phyloP scores from a whole-genome alignment of 1,284 basidiomycete genomes.

The Pascua sp. region DNA sequence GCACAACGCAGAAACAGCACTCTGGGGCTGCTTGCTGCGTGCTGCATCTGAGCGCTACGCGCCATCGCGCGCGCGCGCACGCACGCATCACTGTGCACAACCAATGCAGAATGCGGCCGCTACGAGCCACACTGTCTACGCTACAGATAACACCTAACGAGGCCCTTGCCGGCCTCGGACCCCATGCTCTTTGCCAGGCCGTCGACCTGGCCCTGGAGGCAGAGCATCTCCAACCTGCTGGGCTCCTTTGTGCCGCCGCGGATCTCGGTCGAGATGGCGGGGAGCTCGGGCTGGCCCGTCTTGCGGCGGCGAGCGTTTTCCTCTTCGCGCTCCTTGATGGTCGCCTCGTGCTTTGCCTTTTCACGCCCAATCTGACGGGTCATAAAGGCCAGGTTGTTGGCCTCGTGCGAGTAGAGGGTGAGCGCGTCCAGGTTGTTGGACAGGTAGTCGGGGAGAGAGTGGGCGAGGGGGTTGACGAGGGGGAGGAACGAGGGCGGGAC shows the following conservation, averaged over 20 bases:
- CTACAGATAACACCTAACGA: slow-evolving; percentile 47
- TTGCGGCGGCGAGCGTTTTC: slow-evolving; percentile 79
- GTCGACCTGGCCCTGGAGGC: slow-evolving; percentile 81
- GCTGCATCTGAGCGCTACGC: background rate
- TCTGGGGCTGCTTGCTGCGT: too few relatives aligned
- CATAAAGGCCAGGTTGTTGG: slow-evolving; percentile 90
- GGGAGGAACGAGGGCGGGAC: slow-evolving; percentile 56
- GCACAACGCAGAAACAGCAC: too few relatives aligned
- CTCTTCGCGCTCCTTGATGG: slow-evolving; percentile 78
- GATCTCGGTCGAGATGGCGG: slow-evolving; percentile 76
- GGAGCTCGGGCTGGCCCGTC: slow-evolving; percentile 80
- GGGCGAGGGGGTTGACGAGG: slow-evolving; percentile 50
- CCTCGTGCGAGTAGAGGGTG: slow-evolving; percentile 82
- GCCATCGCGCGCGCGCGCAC: background rate
- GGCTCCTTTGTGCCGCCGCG: slow-evolving; percentile 88
- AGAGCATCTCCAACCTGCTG: slow-evolving; percentile 81
- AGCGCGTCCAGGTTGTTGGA: slow-evolving; percentile 79
- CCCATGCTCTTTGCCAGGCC: slow-evolving; percentile 73
- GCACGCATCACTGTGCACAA: background rate
- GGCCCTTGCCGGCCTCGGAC: slow-evolving; percentile 60
- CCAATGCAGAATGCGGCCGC: slow-evolving; percentile 10
- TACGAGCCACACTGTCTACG: slow-evolving; percentile 7
- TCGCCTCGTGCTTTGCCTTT: slow-evolving; percentile 73
- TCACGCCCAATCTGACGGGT: slow-evolving; percentile 88
- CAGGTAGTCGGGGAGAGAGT: slow-evolving; percentile 56